phyloP scores from a whole-genome alignment of 768 basidiomycete species.

The Vararia minispora region DNA sequence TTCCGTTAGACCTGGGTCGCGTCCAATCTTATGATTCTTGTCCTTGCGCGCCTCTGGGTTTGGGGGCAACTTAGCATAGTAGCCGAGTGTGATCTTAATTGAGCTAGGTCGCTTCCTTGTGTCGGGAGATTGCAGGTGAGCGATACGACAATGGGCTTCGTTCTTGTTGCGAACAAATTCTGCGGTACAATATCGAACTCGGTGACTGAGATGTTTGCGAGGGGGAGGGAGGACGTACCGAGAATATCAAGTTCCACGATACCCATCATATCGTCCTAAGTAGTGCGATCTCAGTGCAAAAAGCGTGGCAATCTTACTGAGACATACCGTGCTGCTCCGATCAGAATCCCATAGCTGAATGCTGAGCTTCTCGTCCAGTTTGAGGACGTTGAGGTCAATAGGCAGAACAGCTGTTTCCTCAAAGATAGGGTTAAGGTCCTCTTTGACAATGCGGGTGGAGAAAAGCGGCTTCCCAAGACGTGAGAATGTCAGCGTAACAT shows the following conservation, averaged over 20 bases:
- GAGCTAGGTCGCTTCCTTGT: conserved; percentile 24
- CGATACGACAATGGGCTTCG: conserved; percentile 17
- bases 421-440: conserved; percentile 51
- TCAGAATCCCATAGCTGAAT: conserved; percentile 71
- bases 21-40: conserved; percentile 19
- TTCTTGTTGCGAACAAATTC: conserved; percentile 19
- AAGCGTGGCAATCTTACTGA: neutral
- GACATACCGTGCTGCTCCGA: conserved; percentile 21
- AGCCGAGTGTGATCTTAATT: conserved; percentile 39
- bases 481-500: conserved; percentile 57
- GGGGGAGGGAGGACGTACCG: conserved; percentile 3
- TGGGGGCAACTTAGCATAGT: conserved; percentile 34
- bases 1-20: conserved; percentile 25
- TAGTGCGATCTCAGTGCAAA: neutral
- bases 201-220: neutral
- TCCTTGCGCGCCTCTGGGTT: conserved; percentile 17
- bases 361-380: conserved; percentile 51
- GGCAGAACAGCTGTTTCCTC: conserved; percentile 59
- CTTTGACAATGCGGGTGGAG: conserved; percentile 58
- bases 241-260: conserved; percentile 29
- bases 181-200: neutral
- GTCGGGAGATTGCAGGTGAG: conserved; percentile 18
- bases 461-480: conserved; percentile 54
- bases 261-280: conserved; percentile 37
- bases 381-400: conserved; percentile 52